Evolutionary conservation across 768 basidiomycete genomes (phyloP).

Genomic region (Tylopilus felleus): DNA sequence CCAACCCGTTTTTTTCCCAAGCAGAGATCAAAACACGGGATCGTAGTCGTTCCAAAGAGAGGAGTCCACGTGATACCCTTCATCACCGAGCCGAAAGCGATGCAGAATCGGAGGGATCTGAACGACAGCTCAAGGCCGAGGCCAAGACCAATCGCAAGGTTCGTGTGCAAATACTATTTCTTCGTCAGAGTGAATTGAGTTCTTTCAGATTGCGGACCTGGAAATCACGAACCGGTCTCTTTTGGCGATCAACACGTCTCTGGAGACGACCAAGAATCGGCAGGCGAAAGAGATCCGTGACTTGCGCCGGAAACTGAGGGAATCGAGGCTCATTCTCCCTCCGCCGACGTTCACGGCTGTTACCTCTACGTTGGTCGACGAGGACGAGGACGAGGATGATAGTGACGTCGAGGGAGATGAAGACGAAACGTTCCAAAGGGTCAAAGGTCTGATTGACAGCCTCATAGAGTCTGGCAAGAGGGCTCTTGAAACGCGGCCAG

Average conservation of each 20-base stretch:
- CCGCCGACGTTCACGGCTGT: slow-evolving; percentile 58
- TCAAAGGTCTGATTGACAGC: slow-evolving; percentile 60
- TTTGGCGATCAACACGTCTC: slow-evolving; percentile 75
- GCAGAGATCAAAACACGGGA: slow-evolving; percentile 14
- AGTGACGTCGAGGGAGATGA: slow-evolving; percentile 37
- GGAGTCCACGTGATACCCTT: slow-evolving; percentile 6
- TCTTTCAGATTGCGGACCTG: slow-evolving; percentile 77
- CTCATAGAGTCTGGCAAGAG: slow-evolving; percentile 55
- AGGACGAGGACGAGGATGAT: slow-evolving; percentile 37
- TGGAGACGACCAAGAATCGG: slow-evolving; percentile 75
- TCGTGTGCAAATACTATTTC: slow-evolving; percentile 7
- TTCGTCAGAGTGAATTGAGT: slow-evolving; percentile 2
- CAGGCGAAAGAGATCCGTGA: slow-evolving; percentile 87
- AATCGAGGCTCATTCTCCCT: slow-evolving; percentile 75
- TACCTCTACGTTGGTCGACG: slow-evolving; percentile 42
- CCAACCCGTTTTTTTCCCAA: slow-evolving; percentile 12
- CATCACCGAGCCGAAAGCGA: slow-evolving; percentile 32
- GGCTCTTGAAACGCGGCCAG: slow-evolving; percentile 58
- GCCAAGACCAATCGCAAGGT: slow-evolving; percentile 91
- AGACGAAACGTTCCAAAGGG: slow-evolving; percentile 60
- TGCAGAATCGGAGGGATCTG: slow-evolving; percentile 33
- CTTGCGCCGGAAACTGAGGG: slow-evolving; percentile 75
- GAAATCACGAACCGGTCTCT: slow-evolving; percentile 89
- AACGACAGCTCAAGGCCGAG: slow-evolving; percentile 59
- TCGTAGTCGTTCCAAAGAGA: slow-evolving; percentile 23